Conservation (phyloP, 2,329 filamentous ascomycete genomes). For the Verticillium zaregamsianum region DNA sequence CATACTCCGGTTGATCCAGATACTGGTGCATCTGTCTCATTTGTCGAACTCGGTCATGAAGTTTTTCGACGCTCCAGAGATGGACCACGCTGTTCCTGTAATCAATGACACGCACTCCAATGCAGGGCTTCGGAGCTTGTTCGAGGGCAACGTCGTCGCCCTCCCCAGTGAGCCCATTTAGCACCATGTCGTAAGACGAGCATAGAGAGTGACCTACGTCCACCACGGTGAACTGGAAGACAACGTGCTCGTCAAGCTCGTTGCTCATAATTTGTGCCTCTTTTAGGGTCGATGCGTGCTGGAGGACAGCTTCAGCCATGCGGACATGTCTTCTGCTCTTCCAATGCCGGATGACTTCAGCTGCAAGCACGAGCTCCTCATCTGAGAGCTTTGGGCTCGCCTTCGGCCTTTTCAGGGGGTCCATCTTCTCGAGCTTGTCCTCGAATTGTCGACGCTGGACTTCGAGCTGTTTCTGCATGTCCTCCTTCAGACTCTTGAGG, state of each 20-base stretch:
- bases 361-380: conserved; percentile 67
- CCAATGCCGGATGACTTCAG: conserved; percentile 69
- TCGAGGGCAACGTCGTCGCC: conserved; percentile 80
- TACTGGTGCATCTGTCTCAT: conserved; percentile 99
- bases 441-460: conserved; percentile 83
- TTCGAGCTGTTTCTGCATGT: conserved; percentile 83
- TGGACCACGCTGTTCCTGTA: conserved; percentile 83
- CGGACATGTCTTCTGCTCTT: conserved; percentile 79
- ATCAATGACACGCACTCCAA: conserved; percentile 86
- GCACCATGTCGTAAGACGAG: conserved; percentile 93
- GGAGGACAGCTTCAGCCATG: conserved; percentile 89
- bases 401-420: conserved; percentile 57
- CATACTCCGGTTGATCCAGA: conserved; percentile 89
- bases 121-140: conserved; percentile 79
- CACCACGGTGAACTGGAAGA: conserved; percentile 92
- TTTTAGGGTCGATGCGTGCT: conserved; percentile 83
- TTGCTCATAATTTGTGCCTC: conserved; percentile 98
- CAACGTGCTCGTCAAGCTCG: conserved; percentile 85
- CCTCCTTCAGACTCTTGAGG: conserved; percentile 71
- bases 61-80: conserved; percentile 91
- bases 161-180: conserved; percentile 85
- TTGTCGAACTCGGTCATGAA: conserved; percentile 77
- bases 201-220: conserved; percentile 83
- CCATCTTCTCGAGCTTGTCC: conserved; percentile 74
- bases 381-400: conserved; percentile 63